phyloP scores from a whole-genome alignment of 176 grass and related monocot genomes.

The Chloris gayana region DNA sequence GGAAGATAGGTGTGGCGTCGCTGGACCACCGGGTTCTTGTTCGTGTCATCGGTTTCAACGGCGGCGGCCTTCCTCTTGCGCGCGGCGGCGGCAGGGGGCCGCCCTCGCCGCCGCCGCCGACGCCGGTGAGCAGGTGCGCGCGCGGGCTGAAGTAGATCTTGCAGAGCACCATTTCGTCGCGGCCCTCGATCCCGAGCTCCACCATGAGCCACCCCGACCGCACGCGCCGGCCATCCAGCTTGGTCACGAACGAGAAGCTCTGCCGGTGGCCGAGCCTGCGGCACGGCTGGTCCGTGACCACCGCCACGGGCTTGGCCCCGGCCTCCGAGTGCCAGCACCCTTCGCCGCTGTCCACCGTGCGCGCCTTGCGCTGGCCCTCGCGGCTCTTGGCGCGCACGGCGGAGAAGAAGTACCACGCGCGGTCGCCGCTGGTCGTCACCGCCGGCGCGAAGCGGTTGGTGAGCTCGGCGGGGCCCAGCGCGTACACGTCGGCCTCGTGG shows the following conservation, averaged over 20 bases:
- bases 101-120: no score
- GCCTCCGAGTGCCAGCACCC: conserved; percentile 48
- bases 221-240: conserved; percentile 21
- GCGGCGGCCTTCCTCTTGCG: conserved; percentile 39
- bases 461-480: neutral
- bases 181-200: conserved; percentile 43
- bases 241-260: conserved; percentile 46
- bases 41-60: neutral
- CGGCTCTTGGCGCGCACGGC: conserved; percentile 29
- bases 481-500: conserved; percentile 40
- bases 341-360: conserved; percentile 34
- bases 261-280: conserved; percentile 8
- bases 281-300: neutral
- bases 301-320: conserved; percentile 23
- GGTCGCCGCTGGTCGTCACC: conserved; percentile 21
- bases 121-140: neutral
- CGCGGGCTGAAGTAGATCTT: conserved; percentile 49
- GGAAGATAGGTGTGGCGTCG: neutral
- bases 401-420: conserved; percentile 53
- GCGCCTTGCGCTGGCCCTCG: conserved; percentile 35
- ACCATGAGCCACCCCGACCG: conserved; percentile 45
- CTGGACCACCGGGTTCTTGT: neutral
- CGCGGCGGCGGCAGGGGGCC: no score
- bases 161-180: conserved; percentile 23
- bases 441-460: neutral